These are phyloP conservation scores for Austroboletus eburneus DNA, from an alignment of 768 basidiomycete species.

Conservation along the genomic window DNA sequence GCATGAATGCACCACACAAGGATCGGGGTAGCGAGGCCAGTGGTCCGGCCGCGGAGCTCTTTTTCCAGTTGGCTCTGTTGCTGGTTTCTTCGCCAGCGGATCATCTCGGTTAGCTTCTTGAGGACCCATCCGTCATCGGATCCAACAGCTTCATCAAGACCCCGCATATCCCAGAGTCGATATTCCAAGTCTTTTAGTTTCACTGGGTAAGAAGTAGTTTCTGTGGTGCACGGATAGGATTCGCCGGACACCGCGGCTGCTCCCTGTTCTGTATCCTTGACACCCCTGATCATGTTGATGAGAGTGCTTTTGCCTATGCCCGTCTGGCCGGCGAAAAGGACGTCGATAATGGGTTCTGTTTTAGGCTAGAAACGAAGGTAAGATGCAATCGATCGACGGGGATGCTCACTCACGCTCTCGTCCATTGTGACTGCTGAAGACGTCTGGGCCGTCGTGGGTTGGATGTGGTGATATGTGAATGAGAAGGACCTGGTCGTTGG, in stretches of 20 bases:
- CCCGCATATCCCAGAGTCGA: conserved; percentile 25
- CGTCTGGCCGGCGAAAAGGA: conserved; percentile 24
- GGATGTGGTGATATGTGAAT: conserved; percentile 5
- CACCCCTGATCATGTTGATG: conserved; percentile 21
- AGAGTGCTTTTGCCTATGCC: conserved; percentile 25
- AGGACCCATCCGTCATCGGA: not conserved
- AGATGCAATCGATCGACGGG: not conserved
- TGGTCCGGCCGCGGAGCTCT: conserved; percentile 9
- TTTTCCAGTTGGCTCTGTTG: conserved; percentile 7
- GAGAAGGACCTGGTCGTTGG: not conserved
- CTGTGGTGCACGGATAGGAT: conserved; percentile 17
- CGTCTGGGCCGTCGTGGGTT: not conserved
- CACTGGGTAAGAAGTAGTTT: conserved; percentile 4
- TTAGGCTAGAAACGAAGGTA: conserved; percentile 4
- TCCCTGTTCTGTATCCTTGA: not conserved
- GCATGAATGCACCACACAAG: conserved; percentile 27
- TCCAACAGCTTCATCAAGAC: conserved; percentile 18
- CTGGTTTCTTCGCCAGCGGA: conserved; percentile 16
- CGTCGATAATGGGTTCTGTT: conserved; percentile 14
- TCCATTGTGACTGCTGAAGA: conserved; percentile 9
- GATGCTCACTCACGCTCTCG: conserved; percentile 13
- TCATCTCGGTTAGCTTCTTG: no score
- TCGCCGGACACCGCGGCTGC: conserved; percentile 18
- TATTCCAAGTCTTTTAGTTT: conserved; percentile 4
- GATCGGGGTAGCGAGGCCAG: conserved; percentile 8